Conservation (phyloP, 2,329 filamentous ascomycete genomes). For the Lizonia empirigonia region DNA sequence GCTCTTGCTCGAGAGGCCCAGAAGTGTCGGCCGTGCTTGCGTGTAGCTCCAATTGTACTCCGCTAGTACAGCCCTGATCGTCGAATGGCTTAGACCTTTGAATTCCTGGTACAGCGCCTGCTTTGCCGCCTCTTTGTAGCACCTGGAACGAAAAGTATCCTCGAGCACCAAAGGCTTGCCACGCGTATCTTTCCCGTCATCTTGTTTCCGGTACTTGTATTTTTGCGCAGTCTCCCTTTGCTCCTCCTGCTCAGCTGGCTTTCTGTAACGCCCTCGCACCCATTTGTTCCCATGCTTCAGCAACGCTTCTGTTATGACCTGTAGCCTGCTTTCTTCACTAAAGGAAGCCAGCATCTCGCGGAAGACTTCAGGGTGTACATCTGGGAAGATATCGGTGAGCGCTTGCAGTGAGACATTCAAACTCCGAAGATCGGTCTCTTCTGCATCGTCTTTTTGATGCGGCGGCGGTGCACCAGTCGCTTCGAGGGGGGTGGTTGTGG, state of each 20-base stretch:
- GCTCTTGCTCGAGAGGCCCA: conserved; percentile 71
- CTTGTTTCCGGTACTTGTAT: conserved; percentile 43
- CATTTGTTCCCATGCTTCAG: conserved; percentile 73
- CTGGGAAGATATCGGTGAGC: conserved; percentile 75
- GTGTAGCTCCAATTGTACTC: conserved; percentile 82
- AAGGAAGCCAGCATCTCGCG: conserved; percentile 79
- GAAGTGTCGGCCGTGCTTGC: conserved; percentile 70
- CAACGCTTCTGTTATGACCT: conserved; percentile 76
- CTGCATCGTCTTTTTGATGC: conserved; percentile 34
- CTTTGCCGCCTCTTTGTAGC: conserved; percentile 72
- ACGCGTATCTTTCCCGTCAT: conserved; percentile 39
- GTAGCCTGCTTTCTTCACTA: conserved; percentile 75
- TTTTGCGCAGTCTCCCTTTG: conserved; percentile 38
- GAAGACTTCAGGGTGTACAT: conserved; percentile 82
- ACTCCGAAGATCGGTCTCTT: conserved; percentile 67
- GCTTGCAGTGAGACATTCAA: conserved; percentile 72
- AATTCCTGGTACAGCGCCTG: conserved; percentile 75
- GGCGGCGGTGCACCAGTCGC: conserved; percentile 10
- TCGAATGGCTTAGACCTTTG: conserved; percentile 72
- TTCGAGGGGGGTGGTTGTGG: conserved; percentile 18
- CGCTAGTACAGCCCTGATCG: conserved; percentile 78
- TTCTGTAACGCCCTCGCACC: conserved; percentile 68
- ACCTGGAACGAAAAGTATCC: conserved; percentile 70
- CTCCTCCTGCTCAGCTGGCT: conserved; percentile 45
- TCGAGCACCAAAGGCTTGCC: conserved; percentile 57